phyloP scores from a whole-genome alignment of 495 filamentous ascomycete genomes.

The Opeltia flavorubescens region DNA sequence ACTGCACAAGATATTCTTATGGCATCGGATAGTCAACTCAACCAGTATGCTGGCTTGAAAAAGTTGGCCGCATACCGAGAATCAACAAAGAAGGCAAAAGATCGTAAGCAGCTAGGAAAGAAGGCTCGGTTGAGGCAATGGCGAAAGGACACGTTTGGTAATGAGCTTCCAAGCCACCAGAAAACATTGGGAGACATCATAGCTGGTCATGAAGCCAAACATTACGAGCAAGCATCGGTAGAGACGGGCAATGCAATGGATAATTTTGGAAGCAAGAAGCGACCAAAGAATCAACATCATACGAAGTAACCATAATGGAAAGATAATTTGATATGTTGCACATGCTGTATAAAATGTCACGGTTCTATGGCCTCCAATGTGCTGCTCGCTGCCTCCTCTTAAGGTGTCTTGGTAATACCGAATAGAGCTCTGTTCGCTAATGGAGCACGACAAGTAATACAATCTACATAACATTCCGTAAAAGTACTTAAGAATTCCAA shows the following conservation, averaged over 20 bases:
- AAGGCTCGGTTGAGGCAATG: constrained; percentile 81
- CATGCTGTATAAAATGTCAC: no score
- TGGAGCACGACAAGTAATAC: no score
- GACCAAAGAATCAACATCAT: neutral
- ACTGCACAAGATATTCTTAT: constrained; percentile 83
- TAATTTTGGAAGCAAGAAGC: neutral
- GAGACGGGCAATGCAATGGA: neutral
- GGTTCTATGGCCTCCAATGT: no score
- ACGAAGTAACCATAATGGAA: neutral
- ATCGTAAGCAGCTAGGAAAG: constrained; percentile 79
- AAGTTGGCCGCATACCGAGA: constrained; percentile 86
- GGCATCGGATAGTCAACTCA: constrained; percentile 74
- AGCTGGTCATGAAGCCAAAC: neutral
- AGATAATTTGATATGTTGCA: no score
- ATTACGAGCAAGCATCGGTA: neutral
- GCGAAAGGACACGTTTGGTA: constrained; percentile 84
- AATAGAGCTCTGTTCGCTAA: no score
- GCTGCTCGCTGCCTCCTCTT: no score
- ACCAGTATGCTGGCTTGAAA: constrained; percentile 85
- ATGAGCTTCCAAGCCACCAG: constrained; percentile 41
- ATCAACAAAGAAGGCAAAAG: constrained; percentile 69
- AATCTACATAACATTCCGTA: no score
- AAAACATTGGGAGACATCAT: constrained; percentile 16
- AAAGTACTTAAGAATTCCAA: no score
- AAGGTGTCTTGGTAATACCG: no score